Percentiles rank a stretch among this genome's conserved stretches.
Conservation (phyloP, 2,329 filamentous ascomycete species). For the Rhinocladiella similis region DNA sequence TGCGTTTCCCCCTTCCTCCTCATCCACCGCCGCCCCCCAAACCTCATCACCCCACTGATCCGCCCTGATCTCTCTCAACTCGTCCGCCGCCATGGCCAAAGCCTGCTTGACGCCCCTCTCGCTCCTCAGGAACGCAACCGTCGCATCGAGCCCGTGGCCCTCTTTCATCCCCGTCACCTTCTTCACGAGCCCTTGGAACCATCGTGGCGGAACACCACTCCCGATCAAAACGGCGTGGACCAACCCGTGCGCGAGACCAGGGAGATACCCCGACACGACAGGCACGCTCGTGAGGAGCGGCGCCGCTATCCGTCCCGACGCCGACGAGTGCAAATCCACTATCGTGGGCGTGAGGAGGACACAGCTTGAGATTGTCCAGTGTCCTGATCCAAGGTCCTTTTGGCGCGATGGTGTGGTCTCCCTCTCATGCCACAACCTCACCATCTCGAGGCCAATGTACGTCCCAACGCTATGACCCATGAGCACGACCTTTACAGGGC, state of each 20-base stretch:
- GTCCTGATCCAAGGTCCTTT: too few species aligned
- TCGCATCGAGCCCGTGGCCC: constrained; percentile 47
- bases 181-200: constrained; percentile 45
- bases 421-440: constrained; percentile 55
- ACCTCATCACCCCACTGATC: constrained; percentile 61
- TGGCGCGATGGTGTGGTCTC: not conserved
- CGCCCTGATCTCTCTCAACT: constrained; percentile 56
- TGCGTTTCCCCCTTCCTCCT: constrained; percentile 4
- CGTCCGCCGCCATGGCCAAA: constrained; percentile 59
- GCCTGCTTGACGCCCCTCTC: constrained; percentile 53
- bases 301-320: constrained; percentile 61
- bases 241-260: constrained; percentile 44
- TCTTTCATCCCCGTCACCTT: constrained; percentile 44
- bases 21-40: constrained; percentile 50
- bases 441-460: constrained; percentile 70
- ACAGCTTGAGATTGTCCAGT: constrained; percentile 47
- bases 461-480: constrained; percentile 74
- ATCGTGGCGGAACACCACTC: constrained; percentile 35
- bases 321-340: constrained; percentile 66
- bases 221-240: constrained; percentile 43
- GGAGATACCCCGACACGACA: constrained; percentile 38
- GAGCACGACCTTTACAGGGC: constrained; percentile 55
- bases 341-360: constrained; percentile 74
- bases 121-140: constrained; percentile 52
- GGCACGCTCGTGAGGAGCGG: constrained; percentile 58